These are phyloP conservation scores for Cercophora sp. DNA, from an alignment of 495 filamentous ascomycete species.

Conservation along the genomic window DNA sequence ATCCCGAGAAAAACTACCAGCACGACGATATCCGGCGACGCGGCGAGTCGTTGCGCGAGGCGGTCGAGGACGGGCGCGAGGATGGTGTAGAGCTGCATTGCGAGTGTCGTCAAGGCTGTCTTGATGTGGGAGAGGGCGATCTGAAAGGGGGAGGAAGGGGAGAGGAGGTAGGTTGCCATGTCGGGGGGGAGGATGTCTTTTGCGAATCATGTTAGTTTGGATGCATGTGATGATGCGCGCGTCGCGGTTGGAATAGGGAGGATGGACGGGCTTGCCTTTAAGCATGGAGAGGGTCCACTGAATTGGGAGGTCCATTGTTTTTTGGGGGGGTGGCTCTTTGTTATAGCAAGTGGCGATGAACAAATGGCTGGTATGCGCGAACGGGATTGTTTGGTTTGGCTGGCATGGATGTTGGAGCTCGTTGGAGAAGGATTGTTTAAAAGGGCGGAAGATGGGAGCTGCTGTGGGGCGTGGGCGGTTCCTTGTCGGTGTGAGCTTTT, in stretches of 20 bases:
- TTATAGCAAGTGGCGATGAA: no score
- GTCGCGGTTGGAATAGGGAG: neutral
- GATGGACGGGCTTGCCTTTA: neutral
- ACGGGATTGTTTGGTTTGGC: no score
- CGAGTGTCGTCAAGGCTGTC: neutral
- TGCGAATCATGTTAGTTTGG: neutral
- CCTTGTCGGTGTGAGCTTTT: no score
- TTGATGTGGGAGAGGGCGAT: neutral
- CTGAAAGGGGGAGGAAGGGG: slow-evolving; percentile 22
- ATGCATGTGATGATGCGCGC: neutral
- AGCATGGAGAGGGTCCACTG: neutral
- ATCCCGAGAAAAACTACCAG: slow-evolving; percentile 52
- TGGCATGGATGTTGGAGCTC: no score
- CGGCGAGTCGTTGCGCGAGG: slow-evolving; percentile 31
- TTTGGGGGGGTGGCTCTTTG: neutral
- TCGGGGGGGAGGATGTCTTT: neutral
- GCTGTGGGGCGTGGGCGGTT: no score
- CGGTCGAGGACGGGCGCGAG: slow-evolving; percentile 48
- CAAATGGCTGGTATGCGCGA: no score
- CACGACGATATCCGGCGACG: slow-evolving; percentile 57
- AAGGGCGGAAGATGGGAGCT: no score
- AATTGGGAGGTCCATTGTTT: neutral
- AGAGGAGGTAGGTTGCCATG: neutral
- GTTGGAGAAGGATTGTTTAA: no score
- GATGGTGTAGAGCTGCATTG: slow-evolving; percentile 20